Base-by-base conservation (phyloP, 192 early-diverging fungal species). In the Gryganskiella cystojenkinii region DNA sequence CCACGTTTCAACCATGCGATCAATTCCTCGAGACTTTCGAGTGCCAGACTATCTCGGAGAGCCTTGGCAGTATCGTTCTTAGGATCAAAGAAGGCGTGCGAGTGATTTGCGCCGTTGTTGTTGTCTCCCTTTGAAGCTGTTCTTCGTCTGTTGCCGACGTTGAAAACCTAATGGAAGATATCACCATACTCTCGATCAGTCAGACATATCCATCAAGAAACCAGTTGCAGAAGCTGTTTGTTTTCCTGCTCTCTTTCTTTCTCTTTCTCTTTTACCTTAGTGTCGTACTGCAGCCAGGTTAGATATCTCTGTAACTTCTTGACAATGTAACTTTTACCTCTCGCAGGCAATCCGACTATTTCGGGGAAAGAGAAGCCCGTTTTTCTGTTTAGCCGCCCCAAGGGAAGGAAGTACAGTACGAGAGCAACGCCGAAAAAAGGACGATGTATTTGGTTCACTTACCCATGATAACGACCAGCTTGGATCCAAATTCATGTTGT, bases 261-360 rank as follows among this genome's bases (percentile, higher is more conserved):
- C n/a, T n/a, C n/a, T n/a, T n/a, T 5, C 37, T 40, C 34, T 52
- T 33, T 84, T 81, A 93, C 91, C 72, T 87, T 91, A 13, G 92
- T 92, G 67, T 91, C 87, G 62, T 92, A 95, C 22, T 90, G 90
- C 28, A 93, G 82, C 90, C 90, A 92, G 10, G 86, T 91, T 79
- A 94, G 80, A 85, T 95, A 99, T 52, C 96, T 90, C 70, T 90
- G 88, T 24, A 99, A 87, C 70, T 99, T 99, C 65, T 98, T 98
- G 80, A 95, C 94, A 66, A 99, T 92, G 68, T 97, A 96, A 84
- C 87, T 88, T 80, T 99, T 99, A 22, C 98, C 98, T 51, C 96
- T 83, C 8, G 96, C 98, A 33, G 98, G 98, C 51, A 98, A 79
- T 9, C 98, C 98, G 25, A 96, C 92, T 91, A 79, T 33, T 6